Evolutionary conservation across 164 flowering plant species (phyloP).

Genomic region (Amborella trichopoda): DNA sequence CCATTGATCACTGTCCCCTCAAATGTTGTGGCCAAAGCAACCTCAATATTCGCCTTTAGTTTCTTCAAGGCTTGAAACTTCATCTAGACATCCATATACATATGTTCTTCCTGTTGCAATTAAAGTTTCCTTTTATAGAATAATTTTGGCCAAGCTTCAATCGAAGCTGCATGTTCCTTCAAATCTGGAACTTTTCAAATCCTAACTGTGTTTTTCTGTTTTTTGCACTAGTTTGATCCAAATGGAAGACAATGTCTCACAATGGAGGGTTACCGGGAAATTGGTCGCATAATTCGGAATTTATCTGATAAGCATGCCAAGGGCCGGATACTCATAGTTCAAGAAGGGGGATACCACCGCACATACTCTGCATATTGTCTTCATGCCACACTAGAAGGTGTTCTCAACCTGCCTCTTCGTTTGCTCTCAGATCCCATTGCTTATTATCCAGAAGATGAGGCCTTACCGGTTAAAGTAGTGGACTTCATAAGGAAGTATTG

Average conservation of each 20-base stretch:
- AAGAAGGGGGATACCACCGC: conserved; percentile 95
- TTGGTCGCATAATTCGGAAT: conserved; percentile 35
- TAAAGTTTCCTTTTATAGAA: too few relatives aligned
- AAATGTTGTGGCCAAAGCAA: too few relatives aligned
- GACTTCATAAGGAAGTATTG: conserved; percentile 44
- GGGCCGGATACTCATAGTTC: conserved; percentile 72
- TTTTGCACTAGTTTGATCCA: conserved; percentile 82
- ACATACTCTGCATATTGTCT: conserved; percentile 95
- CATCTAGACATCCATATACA: too few relatives aligned
- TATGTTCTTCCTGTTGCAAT: too few relatives aligned
- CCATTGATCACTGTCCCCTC: too few relatives aligned
- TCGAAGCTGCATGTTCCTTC: too few relatives aligned
- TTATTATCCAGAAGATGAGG: conserved; percentile 76
- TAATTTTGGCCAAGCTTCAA: too few relatives aligned
- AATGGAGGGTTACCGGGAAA: conserved; percentile 73
- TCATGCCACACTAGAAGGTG: conserved; percentile 89
- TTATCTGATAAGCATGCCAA: conserved; percentile 43
- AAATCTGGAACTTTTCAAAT: background rate
- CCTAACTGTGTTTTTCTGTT: background rate
- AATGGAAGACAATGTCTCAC: conserved; percentile 96
- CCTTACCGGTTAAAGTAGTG: conserved; percentile 32
- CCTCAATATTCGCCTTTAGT: too few relatives aligned
- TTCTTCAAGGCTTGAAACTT: too few relatives aligned
- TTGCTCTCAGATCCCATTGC: conserved; percentile 65
- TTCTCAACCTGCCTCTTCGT: conserved; percentile 46